A percentile compares a stretch with the other conserved stretches of the same genome.
Conservation (phyloP, 768 basidiomycete genomes). For the Mycena floridula region DNA sequence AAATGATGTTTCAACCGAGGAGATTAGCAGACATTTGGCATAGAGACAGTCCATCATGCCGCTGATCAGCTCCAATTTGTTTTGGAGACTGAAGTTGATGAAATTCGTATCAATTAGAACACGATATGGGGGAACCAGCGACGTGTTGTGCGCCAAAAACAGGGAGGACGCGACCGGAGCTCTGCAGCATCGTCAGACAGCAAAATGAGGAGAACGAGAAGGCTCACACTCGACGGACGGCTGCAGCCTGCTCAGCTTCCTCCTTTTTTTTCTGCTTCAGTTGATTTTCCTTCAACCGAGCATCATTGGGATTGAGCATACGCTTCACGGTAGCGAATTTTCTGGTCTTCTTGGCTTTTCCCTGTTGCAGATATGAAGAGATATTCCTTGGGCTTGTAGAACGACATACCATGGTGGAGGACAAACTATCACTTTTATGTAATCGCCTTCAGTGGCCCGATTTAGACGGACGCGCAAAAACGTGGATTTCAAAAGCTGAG, state of each 20-base stretch:
- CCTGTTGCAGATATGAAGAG: slow-evolving; percentile 35
- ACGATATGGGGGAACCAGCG: slow-evolving; percentile 94
- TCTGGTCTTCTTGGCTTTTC: slow-evolving; percentile 87
- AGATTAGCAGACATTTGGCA: slow-evolving; percentile 71
- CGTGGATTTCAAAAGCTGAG: background rate
- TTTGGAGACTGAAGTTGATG: slow-evolving; percentile 97
- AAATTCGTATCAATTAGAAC: slow-evolving; percentile 99
- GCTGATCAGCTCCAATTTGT: slow-evolving; percentile 90
- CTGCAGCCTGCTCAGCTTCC: slow-evolving; percentile 72
- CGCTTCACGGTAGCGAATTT: slow-evolving; percentile 95
- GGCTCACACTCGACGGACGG: slow-evolving; percentile 73
- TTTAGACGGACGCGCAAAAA: background rate
- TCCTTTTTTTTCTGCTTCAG: slow-evolving; percentile 84
- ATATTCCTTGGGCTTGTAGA: background rate
- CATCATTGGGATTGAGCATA: slow-evolving; percentile 89
- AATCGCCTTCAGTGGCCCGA: too few relatives aligned
- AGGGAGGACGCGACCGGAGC: slow-evolving; percentile 86
- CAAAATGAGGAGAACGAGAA: slow-evolving; percentile 2
- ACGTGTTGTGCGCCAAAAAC: slow-evolving; percentile 91
- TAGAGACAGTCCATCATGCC: slow-evolving; percentile 99
- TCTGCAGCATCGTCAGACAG: slow-evolving; percentile 29
- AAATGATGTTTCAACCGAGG: slow-evolving; percentile 3
- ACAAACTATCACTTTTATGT: background rate
- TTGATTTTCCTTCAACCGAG: slow-evolving; percentile 93
- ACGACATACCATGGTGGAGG: slow-evolving; percentile 4